phyloP scores from a whole-genome alignment of 2,329 filamentous ascomycete genomes.

The Byssothecium circinans region DNA sequence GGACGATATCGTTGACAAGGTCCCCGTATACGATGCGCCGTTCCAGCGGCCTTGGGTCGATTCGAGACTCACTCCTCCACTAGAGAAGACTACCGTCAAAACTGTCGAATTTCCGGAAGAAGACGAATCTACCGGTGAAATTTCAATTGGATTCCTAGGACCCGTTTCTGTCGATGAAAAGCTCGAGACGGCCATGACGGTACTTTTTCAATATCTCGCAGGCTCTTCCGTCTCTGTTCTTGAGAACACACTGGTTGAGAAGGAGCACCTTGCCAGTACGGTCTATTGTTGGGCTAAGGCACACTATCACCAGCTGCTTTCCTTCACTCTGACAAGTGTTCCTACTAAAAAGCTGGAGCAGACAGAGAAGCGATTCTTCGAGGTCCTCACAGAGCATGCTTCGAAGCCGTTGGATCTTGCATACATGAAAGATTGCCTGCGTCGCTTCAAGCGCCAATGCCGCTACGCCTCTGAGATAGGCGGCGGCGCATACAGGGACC shows the following conservation, averaged over 20 bases:
- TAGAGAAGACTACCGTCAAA: constrained; percentile 73
- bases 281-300: constrained; percentile 79
- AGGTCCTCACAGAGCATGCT: constrained; percentile 79
- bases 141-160: constrained; percentile 83
- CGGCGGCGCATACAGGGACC: constrained; percentile 77
- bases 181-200: constrained; percentile 69
- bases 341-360: constrained; percentile 80
- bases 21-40: constrained; percentile 72
- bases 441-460: constrained; percentile 76
- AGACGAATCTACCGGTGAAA: constrained; percentile 89
- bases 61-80: constrained; percentile 72
- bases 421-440: constrained; percentile 86
- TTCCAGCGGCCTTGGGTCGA: constrained; percentile 93
- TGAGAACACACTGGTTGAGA: constrained; percentile 90
- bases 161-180: constrained; percentile 72
- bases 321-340: constrained; percentile 83
- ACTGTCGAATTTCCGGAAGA: constrained; percentile 93
- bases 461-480: constrained; percentile 83
- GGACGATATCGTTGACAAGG: constrained; percentile 77
- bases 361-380: constrained; percentile 83
- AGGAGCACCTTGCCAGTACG: constrained; percentile 85
- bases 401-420: constrained; percentile 82
- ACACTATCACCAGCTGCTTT: constrained; percentile 79
- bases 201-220: constrained; percentile 82
- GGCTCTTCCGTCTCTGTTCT: constrained; percentile 91